Base-by-base conservation (phyloP, 2,329 filamentous ascomycete species). In the Allantophomopsis lycopodina region DNA sequence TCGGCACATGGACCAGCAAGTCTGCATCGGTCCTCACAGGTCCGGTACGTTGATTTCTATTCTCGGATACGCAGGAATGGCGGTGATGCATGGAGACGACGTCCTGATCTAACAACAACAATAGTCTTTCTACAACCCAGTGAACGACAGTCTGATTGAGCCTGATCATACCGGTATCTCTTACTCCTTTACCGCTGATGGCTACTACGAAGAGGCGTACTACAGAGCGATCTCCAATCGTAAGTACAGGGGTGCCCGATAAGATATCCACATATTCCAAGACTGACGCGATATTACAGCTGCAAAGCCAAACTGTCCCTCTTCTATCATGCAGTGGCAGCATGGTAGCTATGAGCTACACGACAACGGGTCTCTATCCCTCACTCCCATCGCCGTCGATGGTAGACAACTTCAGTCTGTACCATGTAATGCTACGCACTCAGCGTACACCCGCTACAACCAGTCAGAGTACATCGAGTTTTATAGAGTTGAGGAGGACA, bases 1-100 rank as follows among this genome's bases (percentile, higher is more conserved):
- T 75, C n/a, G 79, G 79, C 42, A 84, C 79, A 42, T 85, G 79
- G 79, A 71, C 73, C 13, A 79, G 76, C 35, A 85, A 84, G 58
- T 79, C 76, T 18, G 73, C 71, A 53, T 71, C 73, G 44, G 80
- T 81, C 32, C 53, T 83, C 35, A 84, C 79, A 7, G 79, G 80
- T 35, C 72, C 78, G 40, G 79, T 83, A 72, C 42, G 64, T 62
- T 17, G 18, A 15, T 40, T 40, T 20, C 41, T 47, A 50, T 54
- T 51, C 44, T 48, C 50, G 42, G 45, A 48, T 47, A 35, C 43
- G 31, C 35, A 42, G 36, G 30, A 35, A 38, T 38, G 44, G 35
- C 44, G 42, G 42, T 14, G 32, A 35, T 36, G 38, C 41, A 34
- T 37, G 21, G 42, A 14, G 36, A 16, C 18, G 20, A 7, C 7